Evolutionary conservation across 2,329 filamentous ascomycete species (phyloP).

Genomic region (Amauroascus niger): DNA sequence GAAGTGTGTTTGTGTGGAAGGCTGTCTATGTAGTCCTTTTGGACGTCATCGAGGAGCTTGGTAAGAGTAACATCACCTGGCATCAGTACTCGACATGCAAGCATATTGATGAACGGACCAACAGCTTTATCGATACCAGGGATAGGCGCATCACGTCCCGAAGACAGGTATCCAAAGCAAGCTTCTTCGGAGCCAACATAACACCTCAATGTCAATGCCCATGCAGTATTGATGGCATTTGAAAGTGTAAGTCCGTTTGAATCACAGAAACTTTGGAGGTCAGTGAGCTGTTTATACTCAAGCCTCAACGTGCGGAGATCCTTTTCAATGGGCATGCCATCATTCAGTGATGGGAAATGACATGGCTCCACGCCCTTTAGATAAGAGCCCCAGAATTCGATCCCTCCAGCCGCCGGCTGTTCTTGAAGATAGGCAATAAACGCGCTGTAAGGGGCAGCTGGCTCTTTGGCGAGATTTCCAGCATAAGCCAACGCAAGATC

Average conservation of each 20-base stretch:
- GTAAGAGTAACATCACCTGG: slow-evolving; percentile 26
- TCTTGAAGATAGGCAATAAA: slow-evolving; percentile 28
- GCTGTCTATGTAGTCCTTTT: slow-evolving; percentile 40
- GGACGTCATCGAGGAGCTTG: slow-evolving; percentile 35
- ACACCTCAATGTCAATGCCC: slow-evolving; percentile 54
- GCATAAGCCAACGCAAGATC: slow-evolving; percentile 41
- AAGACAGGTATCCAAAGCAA: slow-evolving; percentile 21
- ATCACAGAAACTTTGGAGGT: slow-evolving; percentile 35
- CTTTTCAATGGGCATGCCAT: slow-evolving; percentile 21
- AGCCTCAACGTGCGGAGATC: slow-evolving; percentile 26
- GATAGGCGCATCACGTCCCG: slow-evolving; percentile 19
- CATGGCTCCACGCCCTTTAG: slow-evolving; percentile 28
- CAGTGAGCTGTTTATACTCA: slow-evolving; percentile 23
- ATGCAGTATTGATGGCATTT: slow-evolving; percentile 58
- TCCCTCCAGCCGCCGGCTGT: slow-evolving; percentile 22
- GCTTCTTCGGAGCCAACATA: slow-evolving; percentile 59
- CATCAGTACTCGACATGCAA: slow-evolving; percentile 17
- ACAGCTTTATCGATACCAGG: slow-evolving; percentile 18
- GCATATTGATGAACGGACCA: slow-evolving; percentile 22
- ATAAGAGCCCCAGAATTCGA: slow-evolving; percentile 34
- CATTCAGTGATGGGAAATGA: slow-evolving; percentile 30
- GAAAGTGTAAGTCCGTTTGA: slow-evolving; percentile 40
- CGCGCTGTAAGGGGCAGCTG: slow-evolving; percentile 29
- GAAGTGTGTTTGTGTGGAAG: slow-evolving; percentile 38
- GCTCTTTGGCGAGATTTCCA: slow-evolving; percentile 31